Evolutionary conservation across 768 basidiomycete species (phyloP).

Genomic region (Cyathus striatus): DNA sequence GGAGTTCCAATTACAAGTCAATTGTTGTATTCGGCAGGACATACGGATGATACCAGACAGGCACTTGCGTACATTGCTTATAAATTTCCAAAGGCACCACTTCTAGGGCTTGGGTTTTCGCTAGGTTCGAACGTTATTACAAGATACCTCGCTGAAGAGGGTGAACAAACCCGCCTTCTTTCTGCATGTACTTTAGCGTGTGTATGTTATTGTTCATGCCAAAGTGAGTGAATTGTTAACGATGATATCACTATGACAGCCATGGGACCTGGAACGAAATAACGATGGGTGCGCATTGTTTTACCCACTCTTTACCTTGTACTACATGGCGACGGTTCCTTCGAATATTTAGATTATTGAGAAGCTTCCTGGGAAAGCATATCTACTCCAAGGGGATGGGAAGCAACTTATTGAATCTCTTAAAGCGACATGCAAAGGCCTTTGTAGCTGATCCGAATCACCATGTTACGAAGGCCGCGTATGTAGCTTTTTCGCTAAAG

Average conservation of each 20-base stretch:
- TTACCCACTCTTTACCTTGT: conserved; percentile 8
- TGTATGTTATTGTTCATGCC: conserved; percentile 40
- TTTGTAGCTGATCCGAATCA: conserved; percentile 50
- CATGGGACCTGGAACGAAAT: conserved; percentile 49
- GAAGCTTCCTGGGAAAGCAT: conserved; percentile 49
- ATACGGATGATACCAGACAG: conserved; percentile 85
- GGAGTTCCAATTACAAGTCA: conserved; percentile 78
- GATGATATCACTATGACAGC: too few relatives aligned
- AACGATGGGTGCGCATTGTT: conserved; percentile 37
- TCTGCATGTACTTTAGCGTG: conserved; percentile 71
- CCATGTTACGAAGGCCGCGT: conserved; percentile 41
- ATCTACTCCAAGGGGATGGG: conserved; percentile 81
- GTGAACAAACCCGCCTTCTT: conserved; percentile 51
- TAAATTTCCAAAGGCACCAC: conserved; percentile 71
- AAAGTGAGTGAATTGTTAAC: too few relatives aligned
- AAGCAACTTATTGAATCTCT: conserved; percentile 56
- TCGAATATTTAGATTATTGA: conserved; percentile 39
- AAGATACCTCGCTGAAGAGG: conserved; percentile 85
- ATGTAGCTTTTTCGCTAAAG: conserved; percentile 40
- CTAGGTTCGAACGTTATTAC: conserved; percentile 91
- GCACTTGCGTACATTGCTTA: conserved; percentile 73
- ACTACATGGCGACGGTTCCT: conserved; percentile 1
- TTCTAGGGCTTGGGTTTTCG: conserved; percentile 89
- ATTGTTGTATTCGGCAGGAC: conserved; percentile 82
- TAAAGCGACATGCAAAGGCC: conserved; percentile 43